Base-by-base conservation (phyloP, 2,329 filamentous ascomycete species). In the Fonsecaea nubica region DNA sequence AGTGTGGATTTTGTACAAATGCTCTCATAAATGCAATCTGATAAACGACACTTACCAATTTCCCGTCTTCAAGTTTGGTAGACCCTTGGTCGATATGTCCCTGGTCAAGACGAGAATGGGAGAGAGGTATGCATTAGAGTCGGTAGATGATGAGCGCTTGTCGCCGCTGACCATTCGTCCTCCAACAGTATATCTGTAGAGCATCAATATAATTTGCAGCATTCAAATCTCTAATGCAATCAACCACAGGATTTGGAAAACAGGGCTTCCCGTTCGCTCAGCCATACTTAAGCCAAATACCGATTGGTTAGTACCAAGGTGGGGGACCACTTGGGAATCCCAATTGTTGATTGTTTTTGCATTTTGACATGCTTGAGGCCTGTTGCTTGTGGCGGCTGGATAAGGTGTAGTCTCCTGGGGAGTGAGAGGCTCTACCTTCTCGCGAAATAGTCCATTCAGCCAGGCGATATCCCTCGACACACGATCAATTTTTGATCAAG, bases 201-300 rank as follows among this genome's bases (percentile, higher is more conserved):
- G 15, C 15, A 42, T 42, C 12, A 6, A 15, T 45, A 45, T 45
- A 45, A 8, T 7, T 45, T 45, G 1, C n/a, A 45, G 7, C 4
- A 25, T 21, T 9, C 10, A 1, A 56, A 5, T 25, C 0, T 40
- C 54, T 56, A 9, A 21, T 18, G 54, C 54, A 56, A 56, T 56
- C 54, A 33, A 40, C 54, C 54, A 56, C 25, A 56, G 54, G 54
- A 56, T 56, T 12, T 56, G 54, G 54, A 56, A 56, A 40, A 56
- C 54, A 56, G 54, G 54, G 54, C 54, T 56, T 56, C 54, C 54
- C 54, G 54, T 56, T 56, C 33, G 54, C 54, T 56, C 54, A 56
- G 54, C 54, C 54, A n/a, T 56, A 56, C 54, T 56, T 56, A 56
- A 56, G 54, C 54, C 54, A 56, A 12, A 56, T 56, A 33, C 54